Conservation (phyloP, 108 stramenopile genomes). For the Craspedostauros australis region DNA sequence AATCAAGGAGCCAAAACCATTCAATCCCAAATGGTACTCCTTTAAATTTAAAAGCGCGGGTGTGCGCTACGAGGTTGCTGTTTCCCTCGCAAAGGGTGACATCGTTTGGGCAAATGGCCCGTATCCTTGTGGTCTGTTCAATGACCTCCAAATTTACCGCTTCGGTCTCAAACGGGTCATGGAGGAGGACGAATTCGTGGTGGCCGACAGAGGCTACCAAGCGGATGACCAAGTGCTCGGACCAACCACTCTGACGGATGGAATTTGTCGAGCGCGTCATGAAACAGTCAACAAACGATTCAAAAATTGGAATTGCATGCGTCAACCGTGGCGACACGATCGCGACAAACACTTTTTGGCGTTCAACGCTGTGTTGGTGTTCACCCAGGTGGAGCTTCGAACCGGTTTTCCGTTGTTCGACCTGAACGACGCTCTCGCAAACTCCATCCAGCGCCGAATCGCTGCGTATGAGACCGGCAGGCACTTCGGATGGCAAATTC, state of each 20-base stretch:
- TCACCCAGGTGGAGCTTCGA: slow-evolving; percentile 11
- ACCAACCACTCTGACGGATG: neutral
- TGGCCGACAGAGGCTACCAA: slow-evolving; percentile 24
- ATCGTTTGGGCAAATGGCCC: slow-evolving; percentile 28
- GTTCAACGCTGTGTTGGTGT: slow-evolving; percentile 2
- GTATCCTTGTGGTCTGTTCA: slow-evolving; percentile 12
- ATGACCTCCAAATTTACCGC: slow-evolving; percentile 19
- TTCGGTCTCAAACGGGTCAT: neutral
- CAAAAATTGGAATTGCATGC: slow-evolving; percentile 12
- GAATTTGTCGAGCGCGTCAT: slow-evolving; percentile 7
- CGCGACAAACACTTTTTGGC: neutral
- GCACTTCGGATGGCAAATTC: no score
- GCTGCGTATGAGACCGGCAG: no score
- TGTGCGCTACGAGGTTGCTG: slow-evolving; percentile 21
- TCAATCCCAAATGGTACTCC: slow-evolving; percentile 1
- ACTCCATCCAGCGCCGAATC: no score
- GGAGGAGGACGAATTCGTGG: slow-evolving; percentile 9
- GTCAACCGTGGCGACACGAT: slow-evolving; percentile 9
- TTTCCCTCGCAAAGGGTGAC: slow-evolving; percentile 13
- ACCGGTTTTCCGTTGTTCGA: no score
- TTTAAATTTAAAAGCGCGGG: slow-evolving; percentile 21
- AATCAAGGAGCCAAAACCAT: no score
- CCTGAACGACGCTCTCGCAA: no score
- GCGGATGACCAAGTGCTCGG: slow-evolving; percentile 6
- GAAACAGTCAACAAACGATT: slow-evolving; percentile 32